Percentiles rank a stretch among this genome's conserved stretches.
Conservation (phyloP, 306 rosid species). For the Medicago truncatula region MtrunA17r5.0-ANR NC_053049.1:25407001-25407500, state of each 20-base stretch:
- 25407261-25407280: not conserved
- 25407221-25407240: not conserved
- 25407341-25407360: not conserved
- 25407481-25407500: slow-evolving; percentile 49
- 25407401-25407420: slow-evolving; percentile 44
- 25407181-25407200: not conserved
- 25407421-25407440: slow-evolving; percentile 50
- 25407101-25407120: not conserved
- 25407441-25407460: slow-evolving; percentile 51
- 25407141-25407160: not conserved
- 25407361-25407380: slow-evolving; percentile 38
- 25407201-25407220: not conserved
- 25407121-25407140: not conserved
- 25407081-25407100: not conserved
- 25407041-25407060: not conserved
- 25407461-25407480: slow-evolving; percentile 47
- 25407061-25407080: not conserved
- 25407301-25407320: not conserved
- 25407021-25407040: not conserved
- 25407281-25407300: slow-evolving; percentile 10
- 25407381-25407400: slow-evolving; percentile 45
- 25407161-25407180: not conserved
- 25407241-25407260: too few relatives aligned
- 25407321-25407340: not conserved
- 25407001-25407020: not conserved